Base-by-base conservation (phyloP, 2,329 filamentous ascomycete genomes). In the Epichloe brachyelytri region DNA sequence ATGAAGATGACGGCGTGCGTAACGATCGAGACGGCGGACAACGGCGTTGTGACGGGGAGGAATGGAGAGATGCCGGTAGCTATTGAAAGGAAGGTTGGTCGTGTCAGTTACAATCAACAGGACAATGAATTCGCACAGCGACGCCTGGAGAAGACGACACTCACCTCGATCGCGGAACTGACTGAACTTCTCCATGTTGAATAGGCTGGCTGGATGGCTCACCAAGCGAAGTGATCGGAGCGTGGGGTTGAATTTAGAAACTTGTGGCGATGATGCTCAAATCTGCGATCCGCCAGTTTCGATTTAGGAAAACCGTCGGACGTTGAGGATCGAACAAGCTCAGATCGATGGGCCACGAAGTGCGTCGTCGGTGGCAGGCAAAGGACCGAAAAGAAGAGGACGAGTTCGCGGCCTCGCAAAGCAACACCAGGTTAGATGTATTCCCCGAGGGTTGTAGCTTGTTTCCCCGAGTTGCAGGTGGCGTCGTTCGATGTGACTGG, bases 51-150 rank as follows among this genome's bases (percentile, higher is more conserved):
- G 51, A 90, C 78, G 15, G 93, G 90, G 55, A 97, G 83, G 72
- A 98, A 98, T 52, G 93, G 93, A 57, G 93, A 88, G 65, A 98
- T 94, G 61, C 93, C 91, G 58, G 93, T 95, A 58, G 90, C 91
- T 97, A 56, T 26, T 17, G 30, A 30, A 2, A 11, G 7, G 3
- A 22, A 44, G 20, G 33, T 34, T 40, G 40, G 12, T 44, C 38
- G 7, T 46, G 39, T 40, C 10, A 49, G 47, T 41, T 41, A 37
- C 5, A 15, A 30, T 39, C n/a, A 15, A 11, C 11, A 14, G 7
- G 17, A 37, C 10, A 11, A 40, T 3, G 3, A 2, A 4, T 20
- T 22, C 19, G 38, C 39, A 14, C 15, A 30, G 20, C 44, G 11
- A 17, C 14, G 15, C 15, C 22, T 26, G 22, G 1, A 15, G 8